A percentile compares a stretch with the other conserved stretches of the same genome.
Conservation (phyloP, 2,329 filamentous ascomycete genomes). For the Cucurbitaria berberidis region DNA sequence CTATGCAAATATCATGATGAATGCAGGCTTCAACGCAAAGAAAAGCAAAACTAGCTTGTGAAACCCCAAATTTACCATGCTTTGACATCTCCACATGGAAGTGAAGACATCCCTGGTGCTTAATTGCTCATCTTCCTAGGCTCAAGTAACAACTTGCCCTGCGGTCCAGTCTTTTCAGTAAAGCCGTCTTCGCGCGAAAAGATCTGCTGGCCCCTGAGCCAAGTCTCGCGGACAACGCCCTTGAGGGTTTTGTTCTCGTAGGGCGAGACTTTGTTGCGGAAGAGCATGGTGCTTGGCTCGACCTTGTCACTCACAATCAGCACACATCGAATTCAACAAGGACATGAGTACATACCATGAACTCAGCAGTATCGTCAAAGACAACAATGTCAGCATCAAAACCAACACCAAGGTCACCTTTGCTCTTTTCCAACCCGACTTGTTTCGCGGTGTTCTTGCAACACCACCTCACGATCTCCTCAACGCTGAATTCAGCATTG, state of each 20-base stretch:
- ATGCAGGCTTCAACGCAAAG: not conserved
- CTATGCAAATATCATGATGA: slow-evolving; percentile 19
- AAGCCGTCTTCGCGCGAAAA: slow-evolving; percentile 72
- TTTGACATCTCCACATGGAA: not conserved
- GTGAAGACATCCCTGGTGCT: not conserved
- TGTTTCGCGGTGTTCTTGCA: slow-evolving; percentile 85
- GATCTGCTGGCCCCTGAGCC: slow-evolving; percentile 78
- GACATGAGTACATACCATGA: slow-evolving; percentile 63
- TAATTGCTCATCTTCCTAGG: slow-evolving; percentile 42
- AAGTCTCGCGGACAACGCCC: slow-evolving; percentile 84
- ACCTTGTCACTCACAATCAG: slow-evolving; percentile 35
- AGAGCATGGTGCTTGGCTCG: slow-evolving; percentile 80
- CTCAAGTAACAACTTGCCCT: slow-evolving; percentile 60
- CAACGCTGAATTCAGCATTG: slow-evolving; percentile 62
- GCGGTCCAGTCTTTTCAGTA: slow-evolving; percentile 61
- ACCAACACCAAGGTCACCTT: slow-evolving; percentile 80
- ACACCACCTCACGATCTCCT: slow-evolving; percentile 86
- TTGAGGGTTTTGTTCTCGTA: slow-evolving; percentile 82
- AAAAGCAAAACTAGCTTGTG: not conserved
- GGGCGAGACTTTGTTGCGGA: slow-evolving; percentile 89
- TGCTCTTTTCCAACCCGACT: slow-evolving; percentile 79
- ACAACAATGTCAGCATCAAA: slow-evolving; percentile 91
- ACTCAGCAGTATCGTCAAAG: slow-evolving; percentile 84
- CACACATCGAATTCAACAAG: not conserved
- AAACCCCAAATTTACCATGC: not conserved